Evolutionary conservation across 2,329 filamentous ascomycete genomes (phyloP).

Genomic region (Colletotrichum acutatum): DNA sequence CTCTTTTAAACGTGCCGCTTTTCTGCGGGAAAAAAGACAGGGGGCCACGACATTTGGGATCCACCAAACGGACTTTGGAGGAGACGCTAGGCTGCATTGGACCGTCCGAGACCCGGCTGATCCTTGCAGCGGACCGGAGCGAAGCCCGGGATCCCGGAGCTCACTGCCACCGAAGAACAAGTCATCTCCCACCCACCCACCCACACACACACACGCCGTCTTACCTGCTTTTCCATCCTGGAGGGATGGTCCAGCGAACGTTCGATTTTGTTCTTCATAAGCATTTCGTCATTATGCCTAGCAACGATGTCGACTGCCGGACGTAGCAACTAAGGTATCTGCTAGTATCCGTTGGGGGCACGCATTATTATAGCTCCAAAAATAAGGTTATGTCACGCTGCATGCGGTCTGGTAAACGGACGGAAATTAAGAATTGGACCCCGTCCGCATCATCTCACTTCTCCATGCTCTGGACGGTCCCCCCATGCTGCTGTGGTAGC

Average conservation of each 20-base stretch:
- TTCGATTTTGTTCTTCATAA: background rate
- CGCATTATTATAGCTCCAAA: background rate
- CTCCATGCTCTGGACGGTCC: background rate
- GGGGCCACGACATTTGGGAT: background rate
- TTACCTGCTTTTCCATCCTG: background rate
- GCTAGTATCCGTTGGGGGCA: background rate
- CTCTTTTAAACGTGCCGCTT: background rate
- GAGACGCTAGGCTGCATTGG: constrained; percentile 13
- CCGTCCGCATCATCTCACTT: background rate
- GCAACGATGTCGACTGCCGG: too few relatives aligned
- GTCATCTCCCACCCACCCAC: background rate
- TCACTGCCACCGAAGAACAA: background rate
- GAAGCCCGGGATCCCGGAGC: constrained; percentile 5
- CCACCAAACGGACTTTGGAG: background rate
- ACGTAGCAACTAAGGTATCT: background rate
- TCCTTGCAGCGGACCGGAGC: constrained; percentile 11
- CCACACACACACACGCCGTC: too few relatives aligned
- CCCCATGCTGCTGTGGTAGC: constrained; percentile 18
- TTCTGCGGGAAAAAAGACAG: background rate
- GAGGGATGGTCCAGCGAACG: background rate
- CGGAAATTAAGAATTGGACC: background rate
- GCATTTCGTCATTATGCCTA: background rate
- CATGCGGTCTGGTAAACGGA: background rate
- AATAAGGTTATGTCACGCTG: background rate
- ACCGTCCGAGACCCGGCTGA: background rate